Evolutionary conservation across 163 green algal species (phyloP), one percentile per base, ranked within the genome.

Genomic region (Chlorella variabilis): DNA sequence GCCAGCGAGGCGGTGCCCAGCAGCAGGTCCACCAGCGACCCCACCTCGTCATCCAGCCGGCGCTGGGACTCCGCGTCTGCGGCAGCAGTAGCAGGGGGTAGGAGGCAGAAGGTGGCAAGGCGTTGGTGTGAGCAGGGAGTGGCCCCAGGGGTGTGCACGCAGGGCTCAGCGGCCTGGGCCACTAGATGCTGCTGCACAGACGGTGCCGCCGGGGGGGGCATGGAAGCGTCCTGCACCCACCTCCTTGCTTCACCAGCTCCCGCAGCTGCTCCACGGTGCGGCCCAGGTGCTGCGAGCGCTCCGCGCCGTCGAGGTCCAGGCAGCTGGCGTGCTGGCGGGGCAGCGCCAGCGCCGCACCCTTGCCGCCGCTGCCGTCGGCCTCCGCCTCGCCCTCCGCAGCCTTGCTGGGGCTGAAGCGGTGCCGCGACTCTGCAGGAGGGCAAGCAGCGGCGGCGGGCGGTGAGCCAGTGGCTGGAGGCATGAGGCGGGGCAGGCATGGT

Each of bases 221-320:
- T n/a, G n/a, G n/a, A n/a, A n/a, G n/a, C n/a, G n/a, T n/a, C n/a
- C n/a, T n/a, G n/a, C n/a, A 58, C 38, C 42, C 71, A 78, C 71
- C 74, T 48, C n/a, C 45, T 9, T 75, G 27, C 62, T 82, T 63
- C 18, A 85, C 70, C 39, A 88, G 56, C 48, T 71, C 38, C 17
- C 48, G 70, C 70, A 88, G 69, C 74, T 88, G 83, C 71, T 71
- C 42, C 45, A 88, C 70, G 2, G 83, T 88, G 39, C n/a, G 42
- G 34, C 49, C 68, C 42, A 88, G 75, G n/a, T 39, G 39, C 68
- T 76, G 33, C 48, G 71, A 68, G 23, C 71, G 56, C 71, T 68
- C 71, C 3, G 25, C 51, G 4, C 69, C 71, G 15, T 36, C 54
- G 21, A 78, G 71, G 34, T 78, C 71, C 17, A 27, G 23, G 71